Base-by-base conservation (phyloP, 495 filamentous ascomycete genomes). In the Thozetella sp. region DNA sequence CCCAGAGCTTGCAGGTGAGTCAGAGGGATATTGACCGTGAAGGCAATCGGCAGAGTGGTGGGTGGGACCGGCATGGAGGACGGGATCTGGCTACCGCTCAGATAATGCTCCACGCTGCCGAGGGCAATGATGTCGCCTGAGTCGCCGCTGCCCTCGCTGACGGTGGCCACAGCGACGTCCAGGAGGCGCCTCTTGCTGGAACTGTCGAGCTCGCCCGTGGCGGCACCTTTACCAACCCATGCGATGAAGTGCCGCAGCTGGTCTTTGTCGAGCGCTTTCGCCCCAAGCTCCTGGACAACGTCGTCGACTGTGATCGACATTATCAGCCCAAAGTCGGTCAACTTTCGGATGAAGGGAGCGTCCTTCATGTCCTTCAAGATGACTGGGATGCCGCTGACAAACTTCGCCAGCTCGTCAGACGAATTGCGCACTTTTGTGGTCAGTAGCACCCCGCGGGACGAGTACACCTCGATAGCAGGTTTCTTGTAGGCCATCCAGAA, bases 401-500 rank as follows among this genome's bases (percentile, higher is more conserved):
- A 99, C 34, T 81, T 79, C 53, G 86, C 90, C 23, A 97, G 74
- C 63, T 96, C 91, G 56, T 93, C 88, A 6, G 88, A 89, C 10
- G 89, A 89, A 57, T 93, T 78, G 17, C 96, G 89, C 54, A 96
- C 92, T 51, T 89, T 77, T 20, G 87, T 84, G 22, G 88, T 93
- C 30, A 87, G 83, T 40, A 96, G 80, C 1, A 99, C 87, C 51
- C 96, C 96, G 55, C 87, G 83, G 4, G 91, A 95, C 13, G 92
- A 96, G 57, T 95, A 84, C 2, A 98, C 82, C 63, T 97, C 93
- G 60, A 98, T 93, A 1, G 85, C 88, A 1, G 87, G 81, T 34
- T 87, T 86, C 63, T 87, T 90, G 68, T 90, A 92, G 53, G 90
- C 92, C 58, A 85, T 93, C 95, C 95, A 99, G 68, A 98, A 99